Base-by-base conservation (phyloP, 345 rosid genomes). In the Syzygium oleosum region DNA sequence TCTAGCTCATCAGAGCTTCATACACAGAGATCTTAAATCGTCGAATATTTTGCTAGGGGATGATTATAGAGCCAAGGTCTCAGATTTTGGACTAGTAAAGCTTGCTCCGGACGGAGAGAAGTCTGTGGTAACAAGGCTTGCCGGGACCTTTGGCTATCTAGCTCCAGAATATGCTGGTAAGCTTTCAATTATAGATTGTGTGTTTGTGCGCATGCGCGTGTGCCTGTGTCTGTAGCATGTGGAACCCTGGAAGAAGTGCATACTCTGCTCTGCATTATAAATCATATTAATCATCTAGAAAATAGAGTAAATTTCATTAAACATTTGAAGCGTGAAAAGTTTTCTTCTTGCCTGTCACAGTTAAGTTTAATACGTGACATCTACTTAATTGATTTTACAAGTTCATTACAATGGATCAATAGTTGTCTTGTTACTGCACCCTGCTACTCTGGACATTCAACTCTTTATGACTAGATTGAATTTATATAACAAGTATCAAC, bases 81-180 rank as follows among this genome's bases (percentile, higher is more conserved):
- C 96, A 8, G 98, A 95, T 88, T 95, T 95, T n/a, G 98, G 98
- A 52, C 90, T 95, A 88, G 98, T 95, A 65, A 94, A 94, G 91
- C 96, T 95, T 85, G 98, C 98, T 77, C 98, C 98, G 46, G 92
- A 95, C 68, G 94, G 96, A 15, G 93, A 94, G 87, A 89, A 77
- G 63, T 94, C 98, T 29, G 90, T 95, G 17, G 94, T 87, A 51
- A 95, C 98, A 21, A 91, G 94, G 91, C 95, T 95, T 87, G 98
- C 96, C 16, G 98, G 98, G 51, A 95, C 96, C 73, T 95, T 95
- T 85, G 98, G 98, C 78, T 95, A 95, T 91, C 90, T 95, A 85
- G 98, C 98, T n/a, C 98, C 98, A 38, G 98, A 95, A 87, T 95
- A 95, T 91, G 98, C 98, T n/a, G 96, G 98, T 94, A 91, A 85